Evolutionary conservation across 176 grass and related monocot genomes (phyloP).

Genomic region (Microstegium vimineum): DNA sequence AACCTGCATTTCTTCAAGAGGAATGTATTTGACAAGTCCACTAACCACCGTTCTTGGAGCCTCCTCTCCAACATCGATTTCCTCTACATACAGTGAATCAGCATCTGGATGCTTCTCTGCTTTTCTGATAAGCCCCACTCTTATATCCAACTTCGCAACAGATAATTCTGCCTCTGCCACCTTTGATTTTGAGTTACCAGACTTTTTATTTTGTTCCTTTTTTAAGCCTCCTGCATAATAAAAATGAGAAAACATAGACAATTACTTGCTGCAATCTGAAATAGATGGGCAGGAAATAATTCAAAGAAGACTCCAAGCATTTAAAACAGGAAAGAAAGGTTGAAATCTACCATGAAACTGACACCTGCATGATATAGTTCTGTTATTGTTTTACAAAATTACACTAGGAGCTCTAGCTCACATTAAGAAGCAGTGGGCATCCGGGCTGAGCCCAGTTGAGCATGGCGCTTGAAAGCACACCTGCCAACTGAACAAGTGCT

Average conservation of each 20-base stretch:
- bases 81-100: conserved; percentile 94
- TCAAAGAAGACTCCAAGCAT: background rate
- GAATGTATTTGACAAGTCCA: conserved; percentile 89
- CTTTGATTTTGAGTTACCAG: conserved; percentile 71
- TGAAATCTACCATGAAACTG: background rate
- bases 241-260: background rate
- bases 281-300: background rate
- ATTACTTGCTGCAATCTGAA: conserved; percentile 11
- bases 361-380: background rate
- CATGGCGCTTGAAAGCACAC: background rate
- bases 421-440: background rate
- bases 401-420: background rate
- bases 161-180: conserved; percentile 55
- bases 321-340: background rate
- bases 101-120: conserved; percentile 91
- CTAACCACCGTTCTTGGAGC: conserved; percentile 85
- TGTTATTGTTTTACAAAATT: background rate
- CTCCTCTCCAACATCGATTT: conserved; percentile 95
- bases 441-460: background rate
- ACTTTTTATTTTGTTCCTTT: conserved; percentile 61
- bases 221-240: conserved; percentile 45
- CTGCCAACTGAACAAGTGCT: background rate
- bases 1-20: conserved; percentile 99
- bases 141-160: conserved; percentile 73
- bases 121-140: conserved; percentile 83